Conservation (phyloP, 768 basidiomycete genomes). For the Boletus subparvulus region DNA sequence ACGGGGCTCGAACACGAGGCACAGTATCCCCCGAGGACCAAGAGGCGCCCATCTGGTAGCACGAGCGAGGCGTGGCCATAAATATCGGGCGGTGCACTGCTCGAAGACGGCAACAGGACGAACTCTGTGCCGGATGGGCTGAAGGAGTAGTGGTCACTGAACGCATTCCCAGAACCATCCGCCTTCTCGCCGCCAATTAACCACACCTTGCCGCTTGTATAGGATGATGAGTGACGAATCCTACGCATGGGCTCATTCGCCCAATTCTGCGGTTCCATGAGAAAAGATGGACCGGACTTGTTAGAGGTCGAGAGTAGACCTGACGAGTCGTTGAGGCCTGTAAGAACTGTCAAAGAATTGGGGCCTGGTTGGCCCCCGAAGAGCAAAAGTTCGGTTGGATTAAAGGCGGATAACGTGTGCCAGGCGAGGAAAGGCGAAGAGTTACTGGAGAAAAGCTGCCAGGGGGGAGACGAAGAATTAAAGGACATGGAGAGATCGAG, state of each 20-base stretch:
- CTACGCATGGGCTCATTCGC: constrained; percentile 68
- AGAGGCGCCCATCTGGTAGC: constrained; percentile 63
- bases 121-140: constrained; percentile 51
- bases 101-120: constrained; percentile 47
- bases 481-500: constrained; percentile 67
- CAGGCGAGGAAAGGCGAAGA: constrained; percentile 67
- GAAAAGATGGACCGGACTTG: constrained; percentile 43
- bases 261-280: constrained; percentile 51
- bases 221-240: constrained; percentile 69
- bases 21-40: constrained; percentile 75
- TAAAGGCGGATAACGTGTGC: constrained; percentile 74
- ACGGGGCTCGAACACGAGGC: constrained; percentile 47
- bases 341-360: constrained; percentile 50
- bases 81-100: constrained; percentile 60
- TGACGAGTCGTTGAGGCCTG: constrained; percentile 61
- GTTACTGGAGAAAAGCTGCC: constrained; percentile 54
- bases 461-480: constrained; percentile 60
- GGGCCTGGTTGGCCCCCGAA: constrained; percentile 79
- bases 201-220: constrained; percentile 54
- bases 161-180: constrained; percentile 70
- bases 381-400: constrained; percentile 50
- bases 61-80: constrained; percentile 72
- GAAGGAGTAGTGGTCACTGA: constrained; percentile 67
- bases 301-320: constrained; percentile 49
- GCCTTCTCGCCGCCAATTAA: constrained; percentile 78